A percentile compares a stretch with the other conserved stretches of the same genome.
phyloP scores from a whole-genome alignment of 2,329 filamentous ascomycete species.

The Trematosphaeria pertusa region DNA sequence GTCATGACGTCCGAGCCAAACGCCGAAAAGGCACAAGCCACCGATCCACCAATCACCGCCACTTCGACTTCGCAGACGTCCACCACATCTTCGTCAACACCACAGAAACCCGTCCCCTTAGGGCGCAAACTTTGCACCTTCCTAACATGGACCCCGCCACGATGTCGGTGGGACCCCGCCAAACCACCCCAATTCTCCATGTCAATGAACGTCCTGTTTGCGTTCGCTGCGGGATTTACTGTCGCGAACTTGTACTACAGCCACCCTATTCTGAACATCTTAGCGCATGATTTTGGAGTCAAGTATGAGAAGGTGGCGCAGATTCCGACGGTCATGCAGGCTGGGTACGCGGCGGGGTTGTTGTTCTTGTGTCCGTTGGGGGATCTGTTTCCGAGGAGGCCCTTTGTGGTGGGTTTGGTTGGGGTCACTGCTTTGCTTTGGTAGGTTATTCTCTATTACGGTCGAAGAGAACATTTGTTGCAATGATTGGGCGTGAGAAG shows the following conservation, averaged over 20 bases:
- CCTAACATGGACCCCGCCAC: slow-evolving; percentile 67
- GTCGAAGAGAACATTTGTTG: neutral
- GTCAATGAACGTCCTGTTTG: slow-evolving; percentile 73
- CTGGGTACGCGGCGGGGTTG: slow-evolving; percentile 77
- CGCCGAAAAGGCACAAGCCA: neutral
- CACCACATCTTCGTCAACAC: neutral
- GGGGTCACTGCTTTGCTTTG: slow-evolving; percentile 71
- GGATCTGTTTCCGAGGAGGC: slow-evolving; percentile 70
- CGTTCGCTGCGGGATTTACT: slow-evolving; percentile 72
- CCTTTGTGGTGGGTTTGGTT: slow-evolving; percentile 72
- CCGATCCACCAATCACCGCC: slow-evolving; percentile 4
- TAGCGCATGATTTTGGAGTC: slow-evolving; percentile 74
- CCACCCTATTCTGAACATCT: slow-evolving; percentile 78
- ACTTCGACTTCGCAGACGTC: neutral
- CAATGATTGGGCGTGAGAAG: neutral
- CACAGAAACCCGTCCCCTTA: slow-evolving; percentile 3
- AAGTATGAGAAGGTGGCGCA: slow-evolving; percentile 70
- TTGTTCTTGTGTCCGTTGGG: slow-evolving; percentile 79
- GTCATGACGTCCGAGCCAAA: slow-evolving; percentile 1
- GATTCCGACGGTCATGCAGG: slow-evolving; percentile 79
- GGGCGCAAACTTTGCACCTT: slow-evolving; percentile 34
- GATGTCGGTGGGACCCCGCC: slow-evolving; percentile 71
- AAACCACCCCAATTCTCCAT: slow-evolving; percentile 73
- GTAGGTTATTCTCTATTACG: slow-evolving; percentile 51
- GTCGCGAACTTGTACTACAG: slow-evolving; percentile 85